Evolutionary conservation across 164 flowering plant species (phyloP), one percentile per base, ranked within the genome.

Genomic region (Brasenia schreberi): DNA sequence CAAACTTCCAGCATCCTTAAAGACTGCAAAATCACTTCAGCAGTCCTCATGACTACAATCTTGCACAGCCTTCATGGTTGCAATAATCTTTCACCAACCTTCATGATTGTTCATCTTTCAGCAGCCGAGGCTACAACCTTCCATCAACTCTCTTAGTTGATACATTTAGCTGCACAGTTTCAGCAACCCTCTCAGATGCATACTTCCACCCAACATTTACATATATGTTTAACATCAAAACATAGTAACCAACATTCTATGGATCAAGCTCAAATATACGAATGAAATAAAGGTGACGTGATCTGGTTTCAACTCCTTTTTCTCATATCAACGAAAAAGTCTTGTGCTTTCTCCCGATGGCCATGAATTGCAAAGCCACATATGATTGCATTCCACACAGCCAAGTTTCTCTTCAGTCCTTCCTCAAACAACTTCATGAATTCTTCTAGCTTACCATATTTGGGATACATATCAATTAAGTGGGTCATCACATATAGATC

Each of bases 141-240:
- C n/a, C n/a, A n/a, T n/a, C n/a, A n/a, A n/a, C n/a, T n/a, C n/a
- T n/a, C n/a, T n/a, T n/a, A n/a, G n/a, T n/a, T n/a, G n/a, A n/a
- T n/a, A n/a, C n/a, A n/a, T n/a, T n/a, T n/a, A n/a, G n/a, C n/a
- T n/a, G n/a, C n/a, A n/a, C n/a, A n/a, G n/a, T n/a, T n/a, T n/a
- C n/a, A n/a, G n/a, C n/a, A n/a, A n/a, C n/a, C n/a, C n/a, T n/a
- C n/a, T n/a, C n/a, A n/a, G n/a, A n/a, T n/a, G n/a, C n/a, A n/a
- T n/a, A n/a, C n/a, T n/a, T n/a, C n/a, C n/a, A n/a, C 45, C 88
- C 83, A 33, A 63, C 64, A 69, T 78, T 82, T 59, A 86, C 90
- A 75, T 87, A 87, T 42, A 85, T 77, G 71, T 85, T 85, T 64
- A 88, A 87, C 70, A n/a, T n/a, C n/a, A n/a, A n/a, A n/a, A n/a